Base-by-base conservation (phyloP, 75 land plant species). In the Picea sitchensis region DNA sequence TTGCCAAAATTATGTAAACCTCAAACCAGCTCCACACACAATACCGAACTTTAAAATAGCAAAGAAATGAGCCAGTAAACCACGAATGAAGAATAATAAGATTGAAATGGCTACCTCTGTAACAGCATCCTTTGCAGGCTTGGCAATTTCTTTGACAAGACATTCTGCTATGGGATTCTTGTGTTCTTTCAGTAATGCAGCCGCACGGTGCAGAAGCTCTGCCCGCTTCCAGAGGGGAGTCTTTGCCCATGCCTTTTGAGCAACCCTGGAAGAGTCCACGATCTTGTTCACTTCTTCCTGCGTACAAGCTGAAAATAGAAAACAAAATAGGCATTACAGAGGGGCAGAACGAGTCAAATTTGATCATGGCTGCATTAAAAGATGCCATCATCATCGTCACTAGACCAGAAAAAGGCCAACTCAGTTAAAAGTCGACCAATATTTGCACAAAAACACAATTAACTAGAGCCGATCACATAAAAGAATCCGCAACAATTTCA, bases 181-280 rank as follows among this genome's bases (percentile, higher is more conserved):
- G 80, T 94, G 96, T 81, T 95, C 96, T 77, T 94, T 95, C 17
- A 95, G 87, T 26, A 95, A 78, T 59, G 91, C 96, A 23, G 96
- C 96, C 12, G 94, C 96, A 59, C 84, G 82, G 82, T 95, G 98
- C 26, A 95, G 87, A 11, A 92, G 87, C 87, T 95, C 96, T 3
- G 98, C 98, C n/a, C 96, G 76, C 83, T 94, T 94, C 98, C 96
- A 95, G 36, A 95, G 81, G 5, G 98, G 98, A 21, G 93, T 90
- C 80, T 88, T 90, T 8, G 98, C 96, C 98, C 98, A 95, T 44
- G 61, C 30, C 72, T 91, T 92, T 59, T 95, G 98, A 11, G 93
- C 94, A 17, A 57, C 78, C 62, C 90, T 92, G 14, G 98, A 89
- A 21, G 51, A 75, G 51, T 95, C 96, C 80, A 95, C 86, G 2